phyloP scores from a whole-genome alignment of 1,284 basidiomycete genomes.

The Ustilago bromivora region DNA sequence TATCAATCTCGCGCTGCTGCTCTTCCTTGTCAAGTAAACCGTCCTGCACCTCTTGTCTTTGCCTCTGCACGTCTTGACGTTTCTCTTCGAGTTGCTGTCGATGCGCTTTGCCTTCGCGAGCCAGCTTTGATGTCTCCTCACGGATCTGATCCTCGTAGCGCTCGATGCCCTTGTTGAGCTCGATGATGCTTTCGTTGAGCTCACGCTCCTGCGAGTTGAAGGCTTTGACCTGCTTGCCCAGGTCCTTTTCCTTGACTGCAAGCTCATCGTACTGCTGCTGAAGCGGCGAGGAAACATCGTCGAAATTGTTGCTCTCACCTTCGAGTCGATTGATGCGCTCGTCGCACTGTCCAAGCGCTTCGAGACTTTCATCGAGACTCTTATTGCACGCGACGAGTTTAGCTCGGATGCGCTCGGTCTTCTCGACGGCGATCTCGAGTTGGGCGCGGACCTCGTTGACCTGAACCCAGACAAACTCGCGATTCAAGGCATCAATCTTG shows the following conservation, averaged over 20 bases:
- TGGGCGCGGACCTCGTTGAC: slow-evolving; percentile 78
- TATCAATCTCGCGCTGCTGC: slow-evolving; percentile 41
- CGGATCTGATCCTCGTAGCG: slow-evolving; percentile 74
- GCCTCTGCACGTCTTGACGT: slow-evolving; percentile 39
- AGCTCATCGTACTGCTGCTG: slow-evolving; percentile 45
- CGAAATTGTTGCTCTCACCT: slow-evolving; percentile 51
- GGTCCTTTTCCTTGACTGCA: slow-evolving; percentile 63
- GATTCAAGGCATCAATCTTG: slow-evolving; percentile 79
- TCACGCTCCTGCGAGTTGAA: slow-evolving; percentile 50
- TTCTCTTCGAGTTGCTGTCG: slow-evolving; percentile 48
- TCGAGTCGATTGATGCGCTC: slow-evolving; percentile 53
- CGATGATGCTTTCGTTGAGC: slow-evolving; percentile 51
- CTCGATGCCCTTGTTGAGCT: slow-evolving; percentile 71
- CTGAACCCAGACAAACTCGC: slow-evolving; percentile 89
- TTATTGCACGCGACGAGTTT: slow-evolving; percentile 46
- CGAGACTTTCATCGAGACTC: slow-evolving; percentile 29
- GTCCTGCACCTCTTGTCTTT: slow-evolving; percentile 40
- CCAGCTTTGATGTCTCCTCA: slow-evolving; percentile 57
- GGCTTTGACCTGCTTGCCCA: slow-evolving; percentile 71
- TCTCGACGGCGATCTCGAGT: slow-evolving; percentile 39
- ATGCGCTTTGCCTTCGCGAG: slow-evolving; percentile 59
- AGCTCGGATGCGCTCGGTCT: slow-evolving; percentile 41
- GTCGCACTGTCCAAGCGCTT: slow-evolving; percentile 37
- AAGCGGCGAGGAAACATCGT: slow-evolving; percentile 41
- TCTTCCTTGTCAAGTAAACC: slow-evolving; percentile 25